phyloP scores from a whole-genome alignment of 2,329 filamentous ascomycete genomes.

The Fusarium subtropicale region DNA sequence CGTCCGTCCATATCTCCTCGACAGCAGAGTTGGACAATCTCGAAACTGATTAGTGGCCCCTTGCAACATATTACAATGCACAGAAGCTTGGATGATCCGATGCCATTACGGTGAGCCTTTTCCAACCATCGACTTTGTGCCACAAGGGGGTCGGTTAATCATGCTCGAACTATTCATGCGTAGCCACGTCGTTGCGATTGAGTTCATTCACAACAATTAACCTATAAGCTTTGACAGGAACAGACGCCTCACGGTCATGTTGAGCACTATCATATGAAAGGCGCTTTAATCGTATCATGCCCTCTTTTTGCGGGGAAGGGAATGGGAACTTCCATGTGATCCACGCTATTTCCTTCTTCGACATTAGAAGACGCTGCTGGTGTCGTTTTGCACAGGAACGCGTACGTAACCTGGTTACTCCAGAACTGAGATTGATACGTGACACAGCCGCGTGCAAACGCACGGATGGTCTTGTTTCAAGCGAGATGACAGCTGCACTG shows the following conservation, averaged over 20 bases:
- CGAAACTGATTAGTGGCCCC: slow-evolving; percentile 14
- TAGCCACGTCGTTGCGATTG: neutral
- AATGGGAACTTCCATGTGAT: neutral
- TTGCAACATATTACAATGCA: slow-evolving; percentile 17
- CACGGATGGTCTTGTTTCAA: slow-evolving; percentile 23
- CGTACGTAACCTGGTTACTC: slow-evolving; percentile 21
- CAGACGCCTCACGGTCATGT: neutral
- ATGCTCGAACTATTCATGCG: slow-evolving; percentile 6
- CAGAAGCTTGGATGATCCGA: slow-evolving; percentile 30
- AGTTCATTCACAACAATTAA: neutral
- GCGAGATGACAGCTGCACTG: slow-evolving; percentile 27
- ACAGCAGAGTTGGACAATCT: neutral
- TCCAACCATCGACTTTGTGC: slow-evolving; percentile 6
- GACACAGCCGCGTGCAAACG: slow-evolving; percentile 9
- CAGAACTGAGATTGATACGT: slow-evolving; percentile 1
- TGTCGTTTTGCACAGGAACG: neutral
- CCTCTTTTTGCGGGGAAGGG: neutral
- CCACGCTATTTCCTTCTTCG: neutral
- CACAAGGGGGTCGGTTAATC: slow-evolving; percentile 12
- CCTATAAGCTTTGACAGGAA: neutral
- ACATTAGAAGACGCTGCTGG: neutral
- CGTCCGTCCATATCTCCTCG: neutral
- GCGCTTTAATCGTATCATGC: neutral
- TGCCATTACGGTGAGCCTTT: slow-evolving; percentile 1
- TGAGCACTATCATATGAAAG: neutral